phyloP scores from a whole-genome alignment of 2,329 filamentous ascomycete species.

The Exophiala sp. region DNA sequence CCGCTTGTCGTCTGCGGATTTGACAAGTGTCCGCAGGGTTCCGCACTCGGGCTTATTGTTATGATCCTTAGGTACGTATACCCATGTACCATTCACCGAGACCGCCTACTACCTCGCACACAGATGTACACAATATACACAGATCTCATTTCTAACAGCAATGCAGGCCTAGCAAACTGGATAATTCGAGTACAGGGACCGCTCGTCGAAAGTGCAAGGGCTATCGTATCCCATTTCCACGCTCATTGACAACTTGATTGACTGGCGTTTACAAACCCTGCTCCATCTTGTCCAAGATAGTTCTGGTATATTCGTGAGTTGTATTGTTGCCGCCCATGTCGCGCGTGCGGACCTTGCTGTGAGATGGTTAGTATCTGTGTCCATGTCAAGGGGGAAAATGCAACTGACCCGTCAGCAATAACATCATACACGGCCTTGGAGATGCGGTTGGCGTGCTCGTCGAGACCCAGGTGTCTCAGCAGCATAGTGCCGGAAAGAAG shows the following conservation, averaged over 20 bases:
- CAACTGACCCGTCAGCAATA: constrained; percentile 79
- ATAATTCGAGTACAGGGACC: constrained; percentile 1
- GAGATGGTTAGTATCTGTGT: constrained; percentile 1
- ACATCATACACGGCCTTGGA: constrained; percentile 71
- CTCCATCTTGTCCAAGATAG: constrained; percentile 95
- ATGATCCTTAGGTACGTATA: no score
- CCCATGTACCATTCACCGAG: no score
- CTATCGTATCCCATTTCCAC: background rate
- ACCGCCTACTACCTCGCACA: no score
- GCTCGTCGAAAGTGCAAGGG: background rate
- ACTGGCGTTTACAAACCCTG: constrained; percentile 48
- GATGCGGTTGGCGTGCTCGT: constrained; percentile 97
- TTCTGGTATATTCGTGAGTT: constrained; percentile 91
- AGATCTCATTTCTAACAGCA: constrained; percentile 10
- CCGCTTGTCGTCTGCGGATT: background rate
- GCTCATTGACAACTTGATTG: background rate
- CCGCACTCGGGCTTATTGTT: background rate
- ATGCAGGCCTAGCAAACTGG: constrained; percentile 7
- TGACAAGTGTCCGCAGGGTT: background rate
- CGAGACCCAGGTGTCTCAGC: constrained; percentile 89
- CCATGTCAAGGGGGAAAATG: constrained; percentile 1
- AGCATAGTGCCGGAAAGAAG: constrained; percentile 96
- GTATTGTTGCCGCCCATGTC: constrained; percentile 91
- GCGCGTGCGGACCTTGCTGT: constrained; percentile 76
- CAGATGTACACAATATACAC: background rate